Evolutionary conservation across 352 stramenopile species (phyloP).

Genomic region (Pythium chondricola): DNA sequence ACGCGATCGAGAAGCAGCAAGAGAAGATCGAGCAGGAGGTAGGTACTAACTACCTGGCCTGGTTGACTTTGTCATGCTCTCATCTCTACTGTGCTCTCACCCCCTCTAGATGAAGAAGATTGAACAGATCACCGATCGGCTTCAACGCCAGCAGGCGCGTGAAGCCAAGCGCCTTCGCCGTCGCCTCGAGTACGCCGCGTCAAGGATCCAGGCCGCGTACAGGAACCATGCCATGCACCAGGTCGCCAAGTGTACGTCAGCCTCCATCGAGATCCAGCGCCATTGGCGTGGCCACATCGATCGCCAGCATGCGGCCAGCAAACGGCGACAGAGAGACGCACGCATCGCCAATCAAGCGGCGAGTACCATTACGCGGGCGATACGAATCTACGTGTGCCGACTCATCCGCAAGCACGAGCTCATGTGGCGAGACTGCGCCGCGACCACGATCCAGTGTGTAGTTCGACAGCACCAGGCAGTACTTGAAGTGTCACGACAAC

Average conservation of each 20-base stretch:
- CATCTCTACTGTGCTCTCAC: neutral
- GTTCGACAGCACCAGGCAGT: constrained; percentile 26
- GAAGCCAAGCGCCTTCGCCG: constrained; percentile 57
- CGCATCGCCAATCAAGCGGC: constrained; percentile 22
- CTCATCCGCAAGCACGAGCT: constrained; percentile 22
- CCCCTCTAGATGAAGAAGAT: constrained; percentile 66
- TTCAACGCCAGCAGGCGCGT: constrained; percentile 60
- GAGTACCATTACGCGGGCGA: constrained; percentile 29
- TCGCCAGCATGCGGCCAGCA: constrained; percentile 15
- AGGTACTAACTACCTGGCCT: neutral
- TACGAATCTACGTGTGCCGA: constrained; percentile 29
- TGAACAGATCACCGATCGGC: constrained; percentile 51
- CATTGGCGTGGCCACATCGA: constrained; percentile 29
- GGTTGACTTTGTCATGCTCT: neutral
- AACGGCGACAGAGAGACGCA: constrained; percentile 14
- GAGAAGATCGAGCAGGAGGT: constrained; percentile 77
- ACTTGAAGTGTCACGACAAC: constrained; percentile 8
- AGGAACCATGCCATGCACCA: constrained; percentile 19
- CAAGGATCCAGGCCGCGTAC: constrained; percentile 41
- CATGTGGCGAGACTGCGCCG: constrained; percentile 24
- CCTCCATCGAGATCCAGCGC: constrained; percentile 37
- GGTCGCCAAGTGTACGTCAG: constrained; percentile 14
- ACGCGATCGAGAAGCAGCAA: constrained; percentile 72
- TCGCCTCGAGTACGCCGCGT: constrained; percentile 42
- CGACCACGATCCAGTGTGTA: constrained; percentile 38